Evolutionary conservation across 805 yeast genomes (phyloP).

Genomic region (Wickerhamomyces silvicola): DNA sequence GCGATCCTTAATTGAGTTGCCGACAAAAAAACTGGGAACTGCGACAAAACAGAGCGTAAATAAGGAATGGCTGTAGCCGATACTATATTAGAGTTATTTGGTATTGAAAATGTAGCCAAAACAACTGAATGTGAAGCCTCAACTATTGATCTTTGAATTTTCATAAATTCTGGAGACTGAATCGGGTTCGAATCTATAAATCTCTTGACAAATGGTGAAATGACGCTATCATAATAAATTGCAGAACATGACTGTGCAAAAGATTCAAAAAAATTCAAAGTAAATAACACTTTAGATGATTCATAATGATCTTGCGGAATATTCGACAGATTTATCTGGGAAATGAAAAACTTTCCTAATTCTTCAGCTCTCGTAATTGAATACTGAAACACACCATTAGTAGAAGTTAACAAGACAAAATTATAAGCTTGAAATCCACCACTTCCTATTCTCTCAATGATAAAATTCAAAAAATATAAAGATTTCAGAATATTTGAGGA

Average conservation of each 20-base stretch:
- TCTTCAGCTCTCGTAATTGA: constrained; percentile 22
- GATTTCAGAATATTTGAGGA: constrained; percentile 30
- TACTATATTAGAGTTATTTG: constrained; percentile 16
- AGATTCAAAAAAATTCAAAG: constrained; percentile 28
- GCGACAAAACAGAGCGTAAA: constrained; percentile 38
- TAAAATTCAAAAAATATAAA: constrained; percentile 39
- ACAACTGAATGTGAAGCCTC: constrained; percentile 65
- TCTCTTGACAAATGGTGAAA: constrained; percentile 23
- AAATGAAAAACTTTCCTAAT: constrained; percentile 25
- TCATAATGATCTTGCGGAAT: constrained; percentile 19
- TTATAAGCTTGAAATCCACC: constrained; percentile 63
- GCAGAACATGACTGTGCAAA: constrained; percentile 27
- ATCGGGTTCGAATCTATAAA: constrained; percentile 12
- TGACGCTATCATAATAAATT: constrained; percentile 27
- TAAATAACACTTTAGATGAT: constrained; percentile 19
- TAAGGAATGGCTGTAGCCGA: constrained; percentile 30
- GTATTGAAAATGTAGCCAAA: constrained; percentile 27
- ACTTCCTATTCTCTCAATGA: constrained; percentile 48
- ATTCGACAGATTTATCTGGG: constrained; percentile 15
- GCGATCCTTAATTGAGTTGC: constrained; percentile 52
- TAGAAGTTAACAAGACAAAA: constrained; percentile 45
- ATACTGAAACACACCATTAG: constrained; percentile 34
- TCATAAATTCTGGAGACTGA: constrained; percentile 4
- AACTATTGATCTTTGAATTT: constrained; percentile 28
- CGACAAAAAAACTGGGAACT: constrained; percentile 52